Evolutionary conservation across 208 protist genomes (phyloP), one percentile per base, ranked within the genome.

Genomic region (Acanthamoeba lenticulata): DNA sequence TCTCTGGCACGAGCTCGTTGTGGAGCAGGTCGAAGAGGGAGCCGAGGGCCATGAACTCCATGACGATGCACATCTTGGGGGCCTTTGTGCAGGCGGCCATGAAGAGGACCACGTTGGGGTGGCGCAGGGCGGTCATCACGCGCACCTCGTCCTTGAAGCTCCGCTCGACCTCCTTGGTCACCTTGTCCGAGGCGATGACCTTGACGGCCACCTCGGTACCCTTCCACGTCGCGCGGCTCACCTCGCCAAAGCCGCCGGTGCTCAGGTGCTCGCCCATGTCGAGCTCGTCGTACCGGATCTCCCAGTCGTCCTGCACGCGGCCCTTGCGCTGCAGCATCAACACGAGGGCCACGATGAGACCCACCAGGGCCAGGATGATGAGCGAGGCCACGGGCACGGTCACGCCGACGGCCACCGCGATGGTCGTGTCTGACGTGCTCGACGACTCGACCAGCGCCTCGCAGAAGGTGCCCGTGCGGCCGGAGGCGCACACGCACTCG

Each of bases 221-320:
- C 55, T 94, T 94, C 90, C 88, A 92, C 4, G 24, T 29, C 1
- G 88, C 88, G 11, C 34, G 27, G 60, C 34, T 47, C 15, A 94
- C 90, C n/a, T 94, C 67, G 45, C 90, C 90, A 49, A 94, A 94
- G 90, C 55, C 62, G 19, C 90, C 90, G 2, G 40, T 65, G 65
- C 90, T 67, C 1, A 94, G 47, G 11, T 62, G 32, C 67, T 94
- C 90, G 21, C 62, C 62, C 24, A 74, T 27, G 0, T 91, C 55
- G 52, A 91, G 32, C 55, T 91, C 85, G 17, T 91, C 57, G 55
- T 45, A 72, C 52, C n/a, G 15, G n/a, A 91, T 91, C 77, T 86
- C 77, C 77, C 77, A 86, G 21, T 86, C 44, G 44, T 86, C 77
- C 7, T 86, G 44, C n/a, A 7, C 32, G 19, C 36, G 27, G 7